A percentile compares a stretch with the other conserved stretches of the same genome.
These are phyloP conservation scores for Medakamo hakoo DNA, from an alignment of 139 green algal genomes.

Conservation along the genomic window DNA sequence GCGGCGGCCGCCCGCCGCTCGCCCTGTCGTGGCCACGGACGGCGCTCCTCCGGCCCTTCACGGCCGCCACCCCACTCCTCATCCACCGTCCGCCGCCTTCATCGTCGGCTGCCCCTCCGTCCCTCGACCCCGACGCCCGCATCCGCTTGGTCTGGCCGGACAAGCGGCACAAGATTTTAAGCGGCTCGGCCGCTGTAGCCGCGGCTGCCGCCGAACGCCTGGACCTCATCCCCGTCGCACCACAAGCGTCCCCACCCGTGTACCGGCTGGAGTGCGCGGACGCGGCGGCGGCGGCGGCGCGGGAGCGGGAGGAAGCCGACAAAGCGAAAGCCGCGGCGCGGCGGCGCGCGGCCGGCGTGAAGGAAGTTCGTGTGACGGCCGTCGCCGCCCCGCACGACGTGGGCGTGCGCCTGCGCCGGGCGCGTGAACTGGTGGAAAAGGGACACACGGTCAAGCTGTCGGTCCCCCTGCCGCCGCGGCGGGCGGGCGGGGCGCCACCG, in stretches of 20 bases:
- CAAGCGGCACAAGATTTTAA: background rate
- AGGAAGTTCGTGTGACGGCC: background rate
- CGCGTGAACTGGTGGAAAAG: background rate
- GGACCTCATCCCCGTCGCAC: background rate
- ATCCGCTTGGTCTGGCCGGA: background rate
- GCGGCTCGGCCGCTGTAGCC: too few species aligned
- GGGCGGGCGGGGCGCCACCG: background rate
- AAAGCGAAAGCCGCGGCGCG: too few species aligned
- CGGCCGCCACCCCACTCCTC: background rate
- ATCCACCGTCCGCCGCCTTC: background rate
- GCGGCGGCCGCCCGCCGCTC: too few species aligned
- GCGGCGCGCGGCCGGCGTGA: background rate
- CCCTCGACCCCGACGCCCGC: background rate
- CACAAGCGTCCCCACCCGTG: background rate
- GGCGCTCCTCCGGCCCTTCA: background rate
- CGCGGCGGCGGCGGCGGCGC: too few species aligned
- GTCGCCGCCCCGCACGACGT: background rate
- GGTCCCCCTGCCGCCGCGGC: background rate
- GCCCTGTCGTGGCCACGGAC: too few species aligned
- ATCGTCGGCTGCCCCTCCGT: background rate
- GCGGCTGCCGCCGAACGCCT: background rate
- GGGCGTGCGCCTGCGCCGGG: background rate
- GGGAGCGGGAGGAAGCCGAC: background rate
- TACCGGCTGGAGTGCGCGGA: background rate
- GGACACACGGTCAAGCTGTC: background rate